Percentiles rank a stretch among this genome's conserved stretches.
These are phyloP conservation scores for Eragrostis tef DNA, from an alignment of 202 grass and related monocot species.

Conservation along the genomic window DNA sequence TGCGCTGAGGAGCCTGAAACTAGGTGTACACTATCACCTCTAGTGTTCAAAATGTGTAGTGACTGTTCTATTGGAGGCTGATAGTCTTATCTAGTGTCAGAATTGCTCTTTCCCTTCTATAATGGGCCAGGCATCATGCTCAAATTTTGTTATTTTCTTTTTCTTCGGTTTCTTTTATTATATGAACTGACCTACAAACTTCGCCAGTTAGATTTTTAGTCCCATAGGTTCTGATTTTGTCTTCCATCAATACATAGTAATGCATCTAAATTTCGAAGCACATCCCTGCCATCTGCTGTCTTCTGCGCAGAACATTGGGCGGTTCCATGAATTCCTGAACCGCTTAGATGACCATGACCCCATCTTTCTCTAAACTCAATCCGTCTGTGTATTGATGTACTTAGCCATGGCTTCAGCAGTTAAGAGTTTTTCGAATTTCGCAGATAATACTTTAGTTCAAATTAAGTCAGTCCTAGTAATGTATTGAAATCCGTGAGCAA, in stretches of 20 bases:
- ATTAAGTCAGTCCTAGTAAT: neutral
- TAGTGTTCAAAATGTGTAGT: neutral
- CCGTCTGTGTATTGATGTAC: neutral
- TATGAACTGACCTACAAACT: conserved; percentile 5
- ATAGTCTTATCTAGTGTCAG: conserved; percentile 3
- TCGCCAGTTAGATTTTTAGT: neutral
- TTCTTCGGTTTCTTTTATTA: neutral
- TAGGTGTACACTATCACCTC: neutral
- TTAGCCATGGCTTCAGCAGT: neutral
- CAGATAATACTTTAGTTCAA: neutral
- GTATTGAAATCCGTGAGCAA: neutral
- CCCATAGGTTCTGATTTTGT: conserved; percentile 19
- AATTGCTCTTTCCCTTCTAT: conserved; percentile 19
- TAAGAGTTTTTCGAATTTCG: neutral
- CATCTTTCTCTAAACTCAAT: neutral
- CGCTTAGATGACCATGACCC: neutral
- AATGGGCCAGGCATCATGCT: neutral
- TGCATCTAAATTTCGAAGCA: conserved; percentile 26
- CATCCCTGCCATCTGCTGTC: neutral
- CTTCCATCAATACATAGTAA: conserved; percentile 3
- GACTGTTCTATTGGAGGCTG: neutral
- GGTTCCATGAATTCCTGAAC: neutral
- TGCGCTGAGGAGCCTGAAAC: conserved; percentile 36
- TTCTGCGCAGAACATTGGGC: neutral
- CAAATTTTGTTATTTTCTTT: conserved; percentile 22